Evolutionary conservation across 306 rosid genomes (phyloP).

Genomic region (Vigna hirtella): DNA sequence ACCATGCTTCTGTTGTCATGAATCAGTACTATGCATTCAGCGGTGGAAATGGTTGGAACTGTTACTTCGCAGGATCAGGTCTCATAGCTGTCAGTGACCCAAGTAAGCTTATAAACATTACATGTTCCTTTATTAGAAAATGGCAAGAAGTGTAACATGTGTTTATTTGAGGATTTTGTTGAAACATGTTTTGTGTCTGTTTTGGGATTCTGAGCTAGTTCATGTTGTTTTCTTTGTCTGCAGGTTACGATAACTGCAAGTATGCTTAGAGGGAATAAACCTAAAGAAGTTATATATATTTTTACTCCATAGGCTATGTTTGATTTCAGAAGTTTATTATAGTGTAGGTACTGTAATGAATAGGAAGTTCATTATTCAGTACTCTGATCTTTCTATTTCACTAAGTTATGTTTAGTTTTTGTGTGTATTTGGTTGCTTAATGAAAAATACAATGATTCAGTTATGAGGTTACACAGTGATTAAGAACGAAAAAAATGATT

Average conservation of each 20-base stretch:
- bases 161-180: neutral
- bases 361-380: neutral
- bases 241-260: slow-evolving; percentile 44
- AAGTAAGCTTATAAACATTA: slow-evolving; percentile 39
- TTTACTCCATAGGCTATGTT: neutral
- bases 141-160: neutral
- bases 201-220: neutral
- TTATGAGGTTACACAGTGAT: neutral
- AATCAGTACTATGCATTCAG: slow-evolving; percentile 49
- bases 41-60: slow-evolving; percentile 42
- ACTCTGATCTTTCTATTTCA: neutral
- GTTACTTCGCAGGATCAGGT: slow-evolving; percentile 49
- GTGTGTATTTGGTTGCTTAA: neutral
- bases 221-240: neutral
- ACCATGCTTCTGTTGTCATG: slow-evolving; percentile 60
- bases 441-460: neutral
- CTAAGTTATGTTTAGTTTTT: neutral
- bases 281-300: neutral
- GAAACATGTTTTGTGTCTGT: neutral
- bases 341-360: neutral
- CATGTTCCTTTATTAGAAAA: neutral
- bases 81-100: slow-evolving; percentile 44
- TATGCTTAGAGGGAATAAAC: slow-evolving; percentile 27
- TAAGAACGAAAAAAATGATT: neutral
- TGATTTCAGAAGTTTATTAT: neutral